Evolutionary conservation across 257 asterid genomes (phyloP).

Genomic region (Perilla frutescens): DNA sequence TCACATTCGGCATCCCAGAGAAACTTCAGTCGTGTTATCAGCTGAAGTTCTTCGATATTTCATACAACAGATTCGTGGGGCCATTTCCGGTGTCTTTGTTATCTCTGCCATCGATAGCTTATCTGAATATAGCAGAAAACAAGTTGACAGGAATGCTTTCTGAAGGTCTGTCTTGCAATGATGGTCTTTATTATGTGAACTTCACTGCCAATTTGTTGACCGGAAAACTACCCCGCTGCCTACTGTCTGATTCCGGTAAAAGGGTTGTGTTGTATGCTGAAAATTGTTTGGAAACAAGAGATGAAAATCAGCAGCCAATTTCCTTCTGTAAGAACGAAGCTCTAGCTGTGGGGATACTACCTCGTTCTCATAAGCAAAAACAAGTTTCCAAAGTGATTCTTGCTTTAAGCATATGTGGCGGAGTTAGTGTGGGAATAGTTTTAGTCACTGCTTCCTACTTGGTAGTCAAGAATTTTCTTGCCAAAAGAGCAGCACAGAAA

Average conservation of each 20-base stretch:
- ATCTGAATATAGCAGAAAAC: slow-evolving; percentile 64
- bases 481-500: slow-evolving; percentile 40
- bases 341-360: slow-evolving; percentile 80
- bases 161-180: slow-evolving; percentile 57
- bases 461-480: slow-evolving; percentile 49
- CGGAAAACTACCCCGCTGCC: slow-evolving; percentile 74
- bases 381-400: slow-evolving; percentile 48
- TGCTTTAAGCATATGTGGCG: slow-evolving; percentile 59
- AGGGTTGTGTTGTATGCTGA: slow-evolving; percentile 49
- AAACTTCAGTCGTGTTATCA: slow-evolving; percentile 61
- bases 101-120: slow-evolving; percentile 67
- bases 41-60: slow-evolving; percentile 63
- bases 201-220: slow-evolving; percentile 74
- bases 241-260: slow-evolving; percentile 44
- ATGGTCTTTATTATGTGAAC: slow-evolving; percentile 64
- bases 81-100: slow-evolving; percentile 74
- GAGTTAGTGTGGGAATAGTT: slow-evolving; percentile 56
- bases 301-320: slow-evolving; percentile 58
- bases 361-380: slow-evolving; percentile 54
- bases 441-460: slow-evolving; percentile 49
- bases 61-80: slow-evolving; percentile 77
- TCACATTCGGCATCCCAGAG: slow-evolving; percentile 67
- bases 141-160: slow-evolving; percentile 78
- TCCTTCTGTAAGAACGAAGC: slow-evolving; percentile 78
- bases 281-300: slow-evolving; percentile 64